Base-by-base conservation (phyloP, 768 basidiomycete species). In the Phylloporus rhodoxanthus region DNA sequence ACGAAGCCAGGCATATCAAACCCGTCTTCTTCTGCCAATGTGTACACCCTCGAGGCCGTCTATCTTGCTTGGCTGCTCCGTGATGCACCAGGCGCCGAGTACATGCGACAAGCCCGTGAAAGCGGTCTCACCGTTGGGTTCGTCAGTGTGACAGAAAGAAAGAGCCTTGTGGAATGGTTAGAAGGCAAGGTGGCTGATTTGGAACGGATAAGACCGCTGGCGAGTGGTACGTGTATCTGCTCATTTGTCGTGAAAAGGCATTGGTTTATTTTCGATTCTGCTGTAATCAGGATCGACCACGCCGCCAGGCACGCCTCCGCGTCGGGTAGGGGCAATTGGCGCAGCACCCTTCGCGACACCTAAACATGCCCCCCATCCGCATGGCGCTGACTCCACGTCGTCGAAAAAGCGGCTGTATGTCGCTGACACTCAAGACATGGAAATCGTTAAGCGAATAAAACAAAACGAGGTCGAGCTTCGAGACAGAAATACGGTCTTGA, bases 61-160 rank as follows among this genome's bases (percentile, higher is more conserved):
- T 85, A 88, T 57, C 74, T 94, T n/a, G 85, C 87, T 25, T 98
- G 85, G 87, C 70, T 83, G 4, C 74, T 86, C 28, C 74, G 80
- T 40, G 87, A 90, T 63, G 79, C 81, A 0, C 74, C 81, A 0
- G 81, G 82, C 26, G 87, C 85, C 14, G 91, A 94, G 56, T 98
- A 98, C 70, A 82, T 95, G 80, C 86, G 84, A 62, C 84, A 87
- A 58, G 84, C 85, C 2, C 75, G 89, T 47, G 86, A 87, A 60
- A 76, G 76, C 37, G 87, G 89, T 1, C 69, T 92, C 26, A 73
- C 80, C 2, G 77, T 82, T 33, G 85, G 85, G 0, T 80, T 91
- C 63, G 90, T 97, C 33, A 84, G 87, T 57, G 81, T 91, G 29
- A 90, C 91, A 3, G 93, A 96, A 68, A 74, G 93, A 53, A 91